Base-by-base conservation (phyloP, 345 rosid species). In the Acer saccharum region DNA sequence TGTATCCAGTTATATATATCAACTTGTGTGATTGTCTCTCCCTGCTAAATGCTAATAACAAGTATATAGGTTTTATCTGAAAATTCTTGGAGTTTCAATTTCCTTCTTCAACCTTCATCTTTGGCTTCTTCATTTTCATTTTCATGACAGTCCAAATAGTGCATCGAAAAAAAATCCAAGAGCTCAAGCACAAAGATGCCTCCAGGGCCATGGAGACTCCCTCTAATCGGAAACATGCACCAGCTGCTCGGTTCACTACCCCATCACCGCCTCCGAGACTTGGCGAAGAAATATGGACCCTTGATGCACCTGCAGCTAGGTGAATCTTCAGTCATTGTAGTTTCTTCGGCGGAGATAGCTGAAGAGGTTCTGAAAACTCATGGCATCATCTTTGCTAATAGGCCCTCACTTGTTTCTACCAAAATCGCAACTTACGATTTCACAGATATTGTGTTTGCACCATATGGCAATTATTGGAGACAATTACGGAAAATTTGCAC, bases 301-400 rank as follows among this genome's bases (percentile, higher is more conserved):
- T 32, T 85, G 43, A 71, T 86, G 76, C 61, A 76, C 41, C 80
- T 88, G 57, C 80, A 81, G 48, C 75, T 88, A 1, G 89, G 89
- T 10, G 85, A 81, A 72, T 50, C 73, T 35, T 25, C 78, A 0
- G 71, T 77, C 44, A 21, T 84, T 1, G 63, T 83, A 7, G 52
- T 86, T 69, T 81, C 83, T 14, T 81, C 88, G 1, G 68, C 88
- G 0, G 81, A 88, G 4, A 48, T 72, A 4, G 89, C 82, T 16
- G 25, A 77, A 62, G 75, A 74, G 29, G 77, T 83, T 7, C 57
- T 84, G 68, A 83, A 78, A 41, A 74, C 76, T 8, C 78, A 84
- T 3, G 88, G 80, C 57, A 32, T 73, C 14, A 11, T 21, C 35
- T 84, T 86, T n/a, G 74, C 89, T 6, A 60, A 73, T 27, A 78